Base-by-base conservation (phyloP, 208 protist genomes). In the Trypanosoma mega region DNA sequence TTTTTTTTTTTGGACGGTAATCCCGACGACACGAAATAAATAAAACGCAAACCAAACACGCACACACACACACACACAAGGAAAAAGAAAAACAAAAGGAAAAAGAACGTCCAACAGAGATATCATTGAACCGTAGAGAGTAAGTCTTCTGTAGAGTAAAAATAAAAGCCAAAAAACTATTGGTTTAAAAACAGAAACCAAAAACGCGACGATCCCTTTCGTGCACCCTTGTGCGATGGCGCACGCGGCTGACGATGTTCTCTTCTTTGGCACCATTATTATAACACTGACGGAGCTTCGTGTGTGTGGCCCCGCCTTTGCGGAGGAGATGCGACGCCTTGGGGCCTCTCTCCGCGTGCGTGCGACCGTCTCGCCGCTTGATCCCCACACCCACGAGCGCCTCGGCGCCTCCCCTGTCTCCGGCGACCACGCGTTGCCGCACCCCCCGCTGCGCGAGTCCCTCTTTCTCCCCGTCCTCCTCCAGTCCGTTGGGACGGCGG, bases 221-320 rank as follows among this genome's bases (percentile, higher is more conserved):
- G n/a, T 26, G 33, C 2, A 36, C 23, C 31, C 29, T 21, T 3
- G 14, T 45, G 49, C 5, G 9, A 74, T 70, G 62, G 55, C 21
- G 47, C 68, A 49, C 18, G 30, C 43, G 0, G 51, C 39, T 12
- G 61, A 69, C 18, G 49, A 91, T 14, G 63, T 86, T 0, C 43
- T 91, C 12, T 90, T 88, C 50, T 82, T 88, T 60, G 86, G 82
- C 43, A 83, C 68, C 39, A 18, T 93, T 50, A 62, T 66, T 23
- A 68, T 73, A 51, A 78, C 66, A 49, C 61, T 90, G 23, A 68
- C 80, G 33, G 81, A 76, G 20, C 59, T 82, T 49, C 59, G 70
- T 3, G 77, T 87, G 30, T 56, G 72, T 31, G 61, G 85, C n/a
- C 60, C 63, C 12, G 64, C 41, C 16, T 63, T 81, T 11, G 47